These are phyloP conservation scores for Schwanniomyces occidentalis DNA, from an alignment of 805 yeast species.

Conservation along the genomic window DNA sequence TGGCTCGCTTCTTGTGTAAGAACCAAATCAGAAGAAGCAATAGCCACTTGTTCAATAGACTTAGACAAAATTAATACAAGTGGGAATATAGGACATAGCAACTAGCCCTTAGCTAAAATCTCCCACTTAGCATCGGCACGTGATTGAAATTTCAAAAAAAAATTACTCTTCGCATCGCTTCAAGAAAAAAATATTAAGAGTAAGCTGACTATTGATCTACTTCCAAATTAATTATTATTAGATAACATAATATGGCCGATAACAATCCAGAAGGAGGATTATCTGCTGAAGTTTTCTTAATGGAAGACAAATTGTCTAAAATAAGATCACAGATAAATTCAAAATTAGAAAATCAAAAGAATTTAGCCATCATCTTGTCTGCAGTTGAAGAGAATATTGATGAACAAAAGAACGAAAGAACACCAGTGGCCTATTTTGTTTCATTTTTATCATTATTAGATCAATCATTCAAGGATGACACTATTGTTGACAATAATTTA, in stretches of 20 bases:
- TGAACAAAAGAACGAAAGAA: conserved; percentile 58
- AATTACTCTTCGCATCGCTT: conserved; percentile 8
- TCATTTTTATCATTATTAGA: conserved; percentile 81
- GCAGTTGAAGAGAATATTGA: conserved; percentile 89
- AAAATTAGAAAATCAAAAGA: conserved; percentile 85
- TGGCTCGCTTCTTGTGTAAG: no score
- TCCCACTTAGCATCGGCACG: no score
- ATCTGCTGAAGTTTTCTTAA: conserved; percentile 41
- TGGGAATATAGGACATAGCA: no score
- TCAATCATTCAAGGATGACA: conserved; percentile 56
- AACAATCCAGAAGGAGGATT: conserved; percentile 42
- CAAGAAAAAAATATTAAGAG: conserved; percentile 6
- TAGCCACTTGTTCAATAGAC: no score
- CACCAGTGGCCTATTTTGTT: conserved; percentile 82
- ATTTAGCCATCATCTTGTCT: conserved; percentile 74
- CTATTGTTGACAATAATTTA: conserved; percentile 58
- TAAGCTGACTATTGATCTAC: no score
- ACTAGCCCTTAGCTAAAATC: no score
- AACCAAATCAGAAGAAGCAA: no score
- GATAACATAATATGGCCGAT: conserved; percentile 24
- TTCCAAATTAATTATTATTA: no score
- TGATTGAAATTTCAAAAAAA: no score
- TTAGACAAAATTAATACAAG: no score
- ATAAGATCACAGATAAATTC: conserved; percentile 73
- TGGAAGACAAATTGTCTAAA: conserved; percentile 63